Evolutionary conservation across 805 yeast species (phyloP), one percentile per base, ranked within the genome.

Genomic region (Debaryomyces tyrocola): DNA sequence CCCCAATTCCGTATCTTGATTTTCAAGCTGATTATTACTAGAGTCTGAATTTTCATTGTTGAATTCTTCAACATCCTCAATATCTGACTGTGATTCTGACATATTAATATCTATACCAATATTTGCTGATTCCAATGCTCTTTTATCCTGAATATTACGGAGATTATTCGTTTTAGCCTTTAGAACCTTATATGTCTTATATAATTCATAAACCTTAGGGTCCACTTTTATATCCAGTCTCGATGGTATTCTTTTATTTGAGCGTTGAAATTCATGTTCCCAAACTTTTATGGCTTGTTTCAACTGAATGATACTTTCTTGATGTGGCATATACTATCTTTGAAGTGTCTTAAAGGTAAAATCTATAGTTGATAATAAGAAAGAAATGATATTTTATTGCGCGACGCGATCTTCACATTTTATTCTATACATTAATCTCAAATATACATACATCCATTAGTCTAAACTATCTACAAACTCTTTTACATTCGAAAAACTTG

Each of bases 1-100:
- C 0, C 96, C 96, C 10, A 88, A 60, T 49, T 82, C 86, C 3
- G 64, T 20, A 15, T 44, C 28, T 8, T 40, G 15, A 28, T 14
- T 14, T 31, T 31, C 6, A 10, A 31, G 43, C n/a, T 43, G 34
- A 17, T 10, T 33, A n/a, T 21, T 12, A 11, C 9, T 40, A 21
- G 20, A 33, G 20, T 29, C 38, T 14, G 18, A 18, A 38, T 10
- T 9, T 11, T 12, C 33, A 20, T 33, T 31, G 6, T 35, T 11
- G 4, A 24, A 9, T n/a, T 8, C 20, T 20, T 29, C 37, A 15
- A 14, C 34, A 20, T 40, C 35, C 14, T 45, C 48, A 6, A 5
- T n/a, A 21, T 40, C 48, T 14, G 44, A 36, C 12, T 20, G 20
- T 4, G 36, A 20, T 4, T 36, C 43, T 6, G n/a, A 27, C 28